Percentiles rank a stretch among this genome's conserved stretches.
Evolutionary conservation across 2,329 filamentous ascomycete species (phyloP).

Genomic region (Alternaria metachromatica): DNA sequence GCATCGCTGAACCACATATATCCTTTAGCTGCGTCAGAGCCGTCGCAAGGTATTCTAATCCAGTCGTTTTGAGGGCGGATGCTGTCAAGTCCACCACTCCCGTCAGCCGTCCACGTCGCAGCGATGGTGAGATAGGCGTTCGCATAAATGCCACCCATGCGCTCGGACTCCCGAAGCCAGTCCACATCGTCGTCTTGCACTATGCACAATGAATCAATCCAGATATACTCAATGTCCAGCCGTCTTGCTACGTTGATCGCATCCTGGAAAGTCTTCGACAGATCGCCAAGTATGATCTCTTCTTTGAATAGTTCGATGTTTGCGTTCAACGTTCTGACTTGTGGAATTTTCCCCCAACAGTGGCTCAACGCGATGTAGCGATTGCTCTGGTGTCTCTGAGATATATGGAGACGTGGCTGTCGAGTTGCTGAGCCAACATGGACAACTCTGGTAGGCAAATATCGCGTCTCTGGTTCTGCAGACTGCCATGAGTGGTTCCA

Average conservation of each 20-base stretch:
- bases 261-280: neutral
- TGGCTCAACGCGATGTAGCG: no score
- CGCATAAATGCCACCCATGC: neutral
- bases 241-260: rapidly evolving
- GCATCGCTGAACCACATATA: neutral
- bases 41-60: neutral
- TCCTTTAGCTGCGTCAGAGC: rapidly evolving
- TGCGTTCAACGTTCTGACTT: neutral
- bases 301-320: neutral
- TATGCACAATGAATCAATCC: neutral
- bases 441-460: no score
- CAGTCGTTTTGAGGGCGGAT: rapidly evolving
- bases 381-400: rapidly evolving
- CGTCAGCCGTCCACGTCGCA: neutral
- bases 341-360: neutral
- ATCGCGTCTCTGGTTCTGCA: no score
- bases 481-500: no score
- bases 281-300: rapidly evolving
- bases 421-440: no score
- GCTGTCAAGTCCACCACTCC: neutral
- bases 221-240: neutral
- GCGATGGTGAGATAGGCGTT: neutral
- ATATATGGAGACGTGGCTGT: no score
- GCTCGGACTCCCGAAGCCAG: rapidly evolving
- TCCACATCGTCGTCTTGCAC: neutral